Conservation (phyloP, 148 eudicot genomes). For the Vaccinium vitisidaea region DNA sequence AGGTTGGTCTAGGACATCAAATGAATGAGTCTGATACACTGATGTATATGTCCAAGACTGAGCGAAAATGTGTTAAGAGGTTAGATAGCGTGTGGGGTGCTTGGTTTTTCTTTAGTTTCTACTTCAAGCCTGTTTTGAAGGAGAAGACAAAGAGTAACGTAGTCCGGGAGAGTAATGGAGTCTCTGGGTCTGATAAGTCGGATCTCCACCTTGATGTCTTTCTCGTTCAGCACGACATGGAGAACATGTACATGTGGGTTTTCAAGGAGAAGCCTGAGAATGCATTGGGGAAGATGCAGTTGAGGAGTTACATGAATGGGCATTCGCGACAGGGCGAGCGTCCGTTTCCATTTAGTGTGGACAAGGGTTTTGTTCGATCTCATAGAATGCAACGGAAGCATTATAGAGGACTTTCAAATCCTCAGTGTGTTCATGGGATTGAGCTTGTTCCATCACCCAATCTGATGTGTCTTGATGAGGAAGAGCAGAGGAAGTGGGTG, state of each 20-base stretch:
- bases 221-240: constrained; percentile 89
- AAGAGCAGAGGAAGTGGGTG: constrained; percentile 73
- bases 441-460: constrained; percentile 59
- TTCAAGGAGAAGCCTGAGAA: constrained; percentile 72
- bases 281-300: constrained; percentile 86
- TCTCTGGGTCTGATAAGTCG: constrained; percentile 67
- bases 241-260: constrained; percentile 92
- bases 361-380: constrained; percentile 84
- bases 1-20: constrained; percentile 65
- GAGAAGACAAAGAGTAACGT: constrained; percentile 56
- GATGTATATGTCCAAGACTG: constrained; percentile 49
- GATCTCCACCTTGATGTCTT: constrained; percentile 74
- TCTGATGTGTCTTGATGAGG: constrained; percentile 57
- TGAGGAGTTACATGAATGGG: constrained; percentile 88
- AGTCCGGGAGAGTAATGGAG: constrained; percentile 53
- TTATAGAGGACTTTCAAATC: constrained; percentile 77
- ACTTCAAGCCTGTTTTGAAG: constrained; percentile 67
- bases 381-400: constrained; percentile 88
- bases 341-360: constrained; percentile 68
- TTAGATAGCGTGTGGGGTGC: constrained; percentile 86
- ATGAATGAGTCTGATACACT: constrained; percentile 52
- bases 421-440: constrained; percentile 74
- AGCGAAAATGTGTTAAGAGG: constrained; percentile 66
- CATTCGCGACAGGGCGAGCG: constrained; percentile 77
- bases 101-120: constrained; percentile 87